Percentiles rank a stretch among this genome's conserved stretches.
Evolutionary conservation across 2,329 filamentous ascomycete species (phyloP).

Genomic region (Fragosphaeria purpurea): DNA sequence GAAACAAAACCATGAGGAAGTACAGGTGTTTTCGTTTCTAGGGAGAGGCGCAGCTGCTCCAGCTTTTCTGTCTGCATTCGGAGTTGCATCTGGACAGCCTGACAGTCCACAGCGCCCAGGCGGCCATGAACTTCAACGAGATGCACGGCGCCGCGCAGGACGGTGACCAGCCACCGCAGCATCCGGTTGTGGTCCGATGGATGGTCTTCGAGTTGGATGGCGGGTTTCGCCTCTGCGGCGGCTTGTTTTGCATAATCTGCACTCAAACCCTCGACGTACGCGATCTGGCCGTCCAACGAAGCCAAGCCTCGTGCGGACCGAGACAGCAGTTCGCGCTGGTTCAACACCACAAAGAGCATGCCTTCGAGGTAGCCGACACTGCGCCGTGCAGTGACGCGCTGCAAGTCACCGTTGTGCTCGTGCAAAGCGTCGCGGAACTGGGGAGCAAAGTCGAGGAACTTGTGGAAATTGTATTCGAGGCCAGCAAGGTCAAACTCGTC

Average conservation of each 20-base stretch:
- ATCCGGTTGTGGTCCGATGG: slow-evolving; percentile 19
- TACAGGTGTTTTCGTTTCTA: slow-evolving; percentile 25
- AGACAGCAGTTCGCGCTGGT: slow-evolving; percentile 46
- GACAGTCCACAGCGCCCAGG: slow-evolving; percentile 45
- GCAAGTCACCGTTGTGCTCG: slow-evolving; percentile 78
- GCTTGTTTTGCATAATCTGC: background rate
- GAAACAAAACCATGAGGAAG: slow-evolving; percentile 45
- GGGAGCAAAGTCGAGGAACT: slow-evolving; percentile 63
- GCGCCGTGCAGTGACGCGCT: slow-evolving; percentile 64
- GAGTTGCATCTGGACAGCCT: slow-evolving; percentile 34
- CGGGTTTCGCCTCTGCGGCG: background rate
- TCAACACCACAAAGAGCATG: slow-evolving; percentile 55
- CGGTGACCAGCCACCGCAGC: slow-evolving; percentile 54
- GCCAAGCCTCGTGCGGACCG: background rate
- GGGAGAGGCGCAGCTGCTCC: background rate
- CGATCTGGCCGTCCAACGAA: slow-evolving; percentile 9
- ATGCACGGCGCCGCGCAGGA: slow-evolving; percentile 52
- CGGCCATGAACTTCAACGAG: slow-evolving; percentile 58
- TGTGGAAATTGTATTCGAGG: slow-evolving; percentile 67
- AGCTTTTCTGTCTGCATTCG: slow-evolving; percentile 33
- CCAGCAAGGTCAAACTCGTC: slow-evolving; percentile 21
- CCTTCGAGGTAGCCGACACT: slow-evolving; percentile 84
- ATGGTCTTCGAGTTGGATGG: slow-evolving; percentile 2
- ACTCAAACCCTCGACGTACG: slow-evolving; percentile 6
- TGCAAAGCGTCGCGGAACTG: slow-evolving; percentile 55